phyloP scores from a whole-genome alignment of 2,329 filamentous ascomycete genomes.

The Aspergillus candidus region DNA sequence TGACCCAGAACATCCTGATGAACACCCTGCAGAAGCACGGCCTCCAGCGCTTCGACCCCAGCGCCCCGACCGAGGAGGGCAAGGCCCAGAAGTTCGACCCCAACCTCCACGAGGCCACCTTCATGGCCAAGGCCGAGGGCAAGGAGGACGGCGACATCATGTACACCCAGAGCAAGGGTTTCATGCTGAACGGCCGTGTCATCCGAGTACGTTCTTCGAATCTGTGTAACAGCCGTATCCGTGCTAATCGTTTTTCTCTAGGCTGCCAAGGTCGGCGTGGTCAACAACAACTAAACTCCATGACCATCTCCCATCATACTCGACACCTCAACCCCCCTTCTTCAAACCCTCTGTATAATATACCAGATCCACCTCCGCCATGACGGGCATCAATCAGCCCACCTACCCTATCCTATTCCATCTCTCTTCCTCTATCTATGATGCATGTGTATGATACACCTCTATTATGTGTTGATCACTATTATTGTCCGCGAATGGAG shows the following conservation, averaged over 20 bases:
- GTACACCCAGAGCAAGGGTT: constrained; percentile 91
- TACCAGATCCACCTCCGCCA: constrained; percentile 25
- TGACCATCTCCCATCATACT: constrained; percentile 7
- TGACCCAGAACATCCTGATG: constrained; percentile 89
- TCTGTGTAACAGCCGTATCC: constrained; percentile 2
- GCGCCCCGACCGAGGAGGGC: constrained; percentile 36
- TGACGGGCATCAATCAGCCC: constrained; percentile 17
- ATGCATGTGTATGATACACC: constrained; percentile 30
- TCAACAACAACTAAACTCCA: constrained; percentile 61
- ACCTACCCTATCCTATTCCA: constrained; percentile 12
- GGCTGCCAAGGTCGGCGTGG: constrained; percentile 92
- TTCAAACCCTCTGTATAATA: constrained; percentile 29
- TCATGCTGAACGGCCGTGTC: constrained; percentile 83
- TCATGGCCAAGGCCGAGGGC: constrained; percentile 79
- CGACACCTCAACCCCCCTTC: constrained; percentile 4
- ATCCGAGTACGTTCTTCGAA: constrained; percentile 52
- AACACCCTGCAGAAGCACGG: constrained; percentile 89
- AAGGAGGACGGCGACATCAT: constrained; percentile 91
- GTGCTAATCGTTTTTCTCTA: constrained; percentile 18
- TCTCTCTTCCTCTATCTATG: constrained; percentile 18
- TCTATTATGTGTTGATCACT: no score
- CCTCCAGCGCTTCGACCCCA: constrained; percentile 78
- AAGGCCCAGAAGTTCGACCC: constrained; percentile 85
- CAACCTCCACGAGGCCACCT: constrained; percentile 93
- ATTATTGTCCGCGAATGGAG: constrained; percentile 25